A percentile compares a stretch with the other conserved stretches of the same genome.
phyloP scores from a whole-genome alignment of 139 green algal species.

The Closterium sp. region DNA sequence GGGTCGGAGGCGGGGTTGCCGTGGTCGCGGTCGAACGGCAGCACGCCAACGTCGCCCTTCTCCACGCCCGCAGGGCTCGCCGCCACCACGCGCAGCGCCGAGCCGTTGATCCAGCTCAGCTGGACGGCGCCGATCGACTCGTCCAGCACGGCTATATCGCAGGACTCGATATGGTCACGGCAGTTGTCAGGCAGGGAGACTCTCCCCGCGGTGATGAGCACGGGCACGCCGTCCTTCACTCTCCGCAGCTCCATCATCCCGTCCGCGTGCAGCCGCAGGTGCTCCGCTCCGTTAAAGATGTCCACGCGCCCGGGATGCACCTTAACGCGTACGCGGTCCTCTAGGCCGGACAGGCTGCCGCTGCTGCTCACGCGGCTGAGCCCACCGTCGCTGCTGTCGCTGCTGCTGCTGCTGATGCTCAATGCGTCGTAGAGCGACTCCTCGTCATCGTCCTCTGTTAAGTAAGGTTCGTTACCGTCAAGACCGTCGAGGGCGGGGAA shows the following conservation, averaged over 20 bases:
- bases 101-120: slow-evolving; percentile 17
- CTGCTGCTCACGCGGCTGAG: background rate
- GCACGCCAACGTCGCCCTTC: background rate
- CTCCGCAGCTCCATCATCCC: slow-evolving; percentile 14
- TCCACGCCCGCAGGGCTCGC: background rate
- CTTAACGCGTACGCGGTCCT: background rate
- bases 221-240: slow-evolving; percentile 16
- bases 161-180: slow-evolving; percentile 5
- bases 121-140: slow-evolving; percentile 15
- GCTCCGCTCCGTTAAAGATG: slow-evolving; percentile 20
- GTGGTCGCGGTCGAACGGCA: background rate
- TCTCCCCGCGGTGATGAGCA: background rate
- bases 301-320: background rate
- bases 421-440: background rate
- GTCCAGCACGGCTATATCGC: slow-evolving; percentile 22
- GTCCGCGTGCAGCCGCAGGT: background rate
- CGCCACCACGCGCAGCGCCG: slow-evolving; percentile 20
- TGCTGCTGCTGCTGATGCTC: background rate
- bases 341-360: background rate
- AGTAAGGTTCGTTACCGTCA: background rate
- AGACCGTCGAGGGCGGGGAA: background rate
- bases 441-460: background rate
- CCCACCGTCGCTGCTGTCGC: background rate
- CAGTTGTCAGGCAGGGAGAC: slow-evolving; percentile 5
- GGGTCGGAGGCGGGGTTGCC: slow-evolving; percentile 2